Evolutionary conservation across 108 stramenopile genomes (phyloP), one percentile per base, ranked within the genome.

Genomic region (Pseudonitzschia delicatissima): DNA sequence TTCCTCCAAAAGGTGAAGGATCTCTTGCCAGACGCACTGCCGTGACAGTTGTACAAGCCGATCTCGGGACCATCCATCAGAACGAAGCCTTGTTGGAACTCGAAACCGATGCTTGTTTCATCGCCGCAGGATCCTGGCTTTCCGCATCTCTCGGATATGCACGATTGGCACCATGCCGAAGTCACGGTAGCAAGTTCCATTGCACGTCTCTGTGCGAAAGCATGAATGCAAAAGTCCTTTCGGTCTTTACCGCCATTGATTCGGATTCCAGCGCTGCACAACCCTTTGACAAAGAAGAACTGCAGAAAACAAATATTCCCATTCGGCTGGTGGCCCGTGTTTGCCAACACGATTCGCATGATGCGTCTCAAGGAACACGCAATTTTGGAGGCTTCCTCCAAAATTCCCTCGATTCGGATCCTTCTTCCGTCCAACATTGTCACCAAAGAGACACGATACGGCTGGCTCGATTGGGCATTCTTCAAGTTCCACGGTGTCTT

Each of bases 21-120:
- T 28, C 21, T 27, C 1, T 20, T 45, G 21, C 13, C 39, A 23
- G 29, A 23, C 53, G 23, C 11, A 23, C 48, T 17, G n/a, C 48
- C 15, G 53, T 23, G 2, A 21, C 47, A 15, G 32, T 36, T 7
- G 52, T 23, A 35, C 35, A 57, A 5, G 12, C 55, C 34, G 52
- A 39, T 27, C 55, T 57, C 2, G 45, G 28, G 20, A 32, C 29
- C 13, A 42, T 64, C 57, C 39, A 68, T 26, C 48, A 59, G 21
- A 28, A 68, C 67, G 7, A 64, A 55, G 64, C 51, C 21, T 33
- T 49, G 44, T 33, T 31, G 50, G 47, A 18, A 29, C 12, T 52
- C 32, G 62, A 21, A 7, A 52, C 52, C 34, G 69, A 70, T 64
- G 69, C 69, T 18, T 70, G 69, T 51, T 25, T 70, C n/a, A 70